Evolutionary conservation across 139 green algal species (phyloP).

Genomic region (Coelastrella sp.): DNA sequence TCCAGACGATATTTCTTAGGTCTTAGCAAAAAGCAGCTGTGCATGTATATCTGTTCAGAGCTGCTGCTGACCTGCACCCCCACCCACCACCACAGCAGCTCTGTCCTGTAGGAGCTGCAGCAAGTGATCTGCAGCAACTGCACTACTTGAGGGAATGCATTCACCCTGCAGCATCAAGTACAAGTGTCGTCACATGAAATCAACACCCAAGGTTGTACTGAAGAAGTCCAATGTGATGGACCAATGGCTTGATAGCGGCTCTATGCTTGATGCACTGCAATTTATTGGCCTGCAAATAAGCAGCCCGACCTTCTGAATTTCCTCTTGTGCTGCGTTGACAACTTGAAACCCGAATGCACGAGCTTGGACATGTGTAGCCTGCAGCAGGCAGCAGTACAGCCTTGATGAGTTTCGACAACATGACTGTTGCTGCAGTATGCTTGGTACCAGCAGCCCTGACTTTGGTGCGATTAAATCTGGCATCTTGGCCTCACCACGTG

Average conservation of each 20-base stretch:
- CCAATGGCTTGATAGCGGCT: no score
- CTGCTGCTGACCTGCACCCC: not conserved
- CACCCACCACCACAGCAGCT: not conserved
- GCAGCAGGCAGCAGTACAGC: not conserved
- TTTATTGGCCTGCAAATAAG: not conserved
- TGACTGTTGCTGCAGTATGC: not conserved
- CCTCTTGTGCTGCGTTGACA: slow-evolving; percentile 23
- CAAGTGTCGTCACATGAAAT: no score
- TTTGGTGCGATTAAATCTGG: not conserved
- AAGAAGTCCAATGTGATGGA: no score
- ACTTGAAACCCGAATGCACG: slow-evolving; percentile 33
- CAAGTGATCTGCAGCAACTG: slow-evolving; percentile 23
- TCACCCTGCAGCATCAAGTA: not conserved
- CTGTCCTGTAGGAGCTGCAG: slow-evolving; percentile 28
- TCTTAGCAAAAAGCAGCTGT: no score
- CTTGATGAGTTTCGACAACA: no score
- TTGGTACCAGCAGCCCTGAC: not conserved
- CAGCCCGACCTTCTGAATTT: not conserved
- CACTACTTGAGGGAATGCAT: not conserved
- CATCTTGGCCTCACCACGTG: not conserved
- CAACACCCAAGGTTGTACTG: no score
- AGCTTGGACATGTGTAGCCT: slow-evolving; percentile 1
- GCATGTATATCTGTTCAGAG: not conserved
- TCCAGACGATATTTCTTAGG: no score
- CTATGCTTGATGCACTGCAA: no score